These are phyloP conservation scores for Globisporangium nodosum DNA, from an alignment of 352 stramenopile species.

Conservation along the genomic window DNA sequence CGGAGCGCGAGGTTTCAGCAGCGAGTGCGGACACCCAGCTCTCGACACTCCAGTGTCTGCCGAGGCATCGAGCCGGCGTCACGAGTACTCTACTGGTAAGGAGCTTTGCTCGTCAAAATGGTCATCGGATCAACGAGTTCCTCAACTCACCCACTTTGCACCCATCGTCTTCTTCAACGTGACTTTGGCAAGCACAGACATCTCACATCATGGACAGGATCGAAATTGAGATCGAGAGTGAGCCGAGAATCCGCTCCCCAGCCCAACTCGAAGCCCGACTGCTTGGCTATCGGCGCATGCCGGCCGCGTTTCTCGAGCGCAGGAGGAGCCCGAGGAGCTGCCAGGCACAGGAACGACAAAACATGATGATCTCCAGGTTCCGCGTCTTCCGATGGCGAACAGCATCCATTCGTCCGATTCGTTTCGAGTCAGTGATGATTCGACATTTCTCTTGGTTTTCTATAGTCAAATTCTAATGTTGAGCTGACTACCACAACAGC, in stretches of 20 bases:
- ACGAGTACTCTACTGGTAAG: background rate
- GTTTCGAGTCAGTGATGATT: background rate
- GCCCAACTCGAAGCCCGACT: background rate
- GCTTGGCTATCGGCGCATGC: background rate
- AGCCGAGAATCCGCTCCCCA: background rate
- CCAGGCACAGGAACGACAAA: background rate
- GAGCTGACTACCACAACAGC: background rate
- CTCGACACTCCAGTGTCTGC: background rate
- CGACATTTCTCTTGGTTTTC: background rate
- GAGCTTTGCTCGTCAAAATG: background rate
- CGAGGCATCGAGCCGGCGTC: background rate
- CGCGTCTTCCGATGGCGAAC: background rate
- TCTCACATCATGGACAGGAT: background rate
- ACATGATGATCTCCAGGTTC: no score
- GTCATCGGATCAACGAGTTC: background rate
- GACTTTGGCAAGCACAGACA: background rate
- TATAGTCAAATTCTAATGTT: background rate
- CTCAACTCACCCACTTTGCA: background rate
- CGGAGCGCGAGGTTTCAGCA: no score
- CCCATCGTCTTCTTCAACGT: no score
- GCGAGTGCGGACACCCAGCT: background rate
- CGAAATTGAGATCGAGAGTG: background rate
- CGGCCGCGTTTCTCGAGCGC: background rate
- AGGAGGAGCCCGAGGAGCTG: no score
- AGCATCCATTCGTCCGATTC: background rate